Base-by-base conservation (phyloP, 106 monocot species). In the Cymbidium sinense region DNA sequence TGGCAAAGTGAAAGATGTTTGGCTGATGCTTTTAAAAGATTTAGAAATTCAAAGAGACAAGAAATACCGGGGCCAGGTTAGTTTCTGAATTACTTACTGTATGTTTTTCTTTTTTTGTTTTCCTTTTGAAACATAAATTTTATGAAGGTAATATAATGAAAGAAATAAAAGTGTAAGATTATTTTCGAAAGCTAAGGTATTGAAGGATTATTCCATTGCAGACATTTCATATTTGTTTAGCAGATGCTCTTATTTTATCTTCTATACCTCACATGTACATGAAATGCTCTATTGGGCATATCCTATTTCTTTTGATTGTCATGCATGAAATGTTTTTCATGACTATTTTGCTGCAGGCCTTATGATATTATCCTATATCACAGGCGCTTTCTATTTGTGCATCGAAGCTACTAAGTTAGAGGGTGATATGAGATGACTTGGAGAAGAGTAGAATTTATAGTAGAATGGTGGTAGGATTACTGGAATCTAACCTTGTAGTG, bases 11-110 rank as follows among this genome's bases (percentile, higher is more conserved):
- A 99, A 94, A 37, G 90, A 87, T 85, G 78, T 86, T 5, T 95
- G 98, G 98, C 76, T 99, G 83, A 88, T 92, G 61, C 91, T 99
- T 64, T 84, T 99, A 65, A 95, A 99, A 85, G 92, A 99, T 90
- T 83, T 99, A 76, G 98, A 94, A 43, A 55, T 92, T 25, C 98
- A 95, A 76, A 87, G 92, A 77, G 98, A 99, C 82, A 89, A 47
- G 27, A 99, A 95, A 81, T 77, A 86, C 33, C 78, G 98, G 80
- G 98, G 98, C 23, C 87, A 92, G 92, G 98, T 99, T 20, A 75
- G 80, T n/a, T 78, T 77, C 52, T 80, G 64, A 77, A 77, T 64
- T 55, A 74, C 23, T 10, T 7, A 43, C 20, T 44, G 19, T 43
- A 10, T 74, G 44, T 17, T 17, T 70, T 3, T 34, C 15, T 12